Conservation (phyloP, 176 grass and related monocot species). For the Elymus sibiricus region DNA sequence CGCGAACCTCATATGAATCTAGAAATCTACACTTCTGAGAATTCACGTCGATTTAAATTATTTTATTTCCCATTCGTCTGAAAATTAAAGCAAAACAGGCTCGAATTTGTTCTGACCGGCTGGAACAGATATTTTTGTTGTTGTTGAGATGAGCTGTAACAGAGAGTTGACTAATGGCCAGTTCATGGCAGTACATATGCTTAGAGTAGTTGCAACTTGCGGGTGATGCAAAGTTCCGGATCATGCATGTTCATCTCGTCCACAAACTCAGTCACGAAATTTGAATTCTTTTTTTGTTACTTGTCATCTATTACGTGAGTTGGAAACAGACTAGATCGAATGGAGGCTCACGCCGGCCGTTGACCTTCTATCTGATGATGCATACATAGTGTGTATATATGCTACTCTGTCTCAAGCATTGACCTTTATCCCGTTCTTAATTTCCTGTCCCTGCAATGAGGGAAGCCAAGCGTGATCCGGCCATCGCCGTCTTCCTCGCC, state of each 20-base stretch:
- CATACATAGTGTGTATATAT: not conserved
- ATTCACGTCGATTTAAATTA: too few relatives aligned
- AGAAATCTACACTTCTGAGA: too few relatives aligned
- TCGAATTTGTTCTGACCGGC: not conserved
- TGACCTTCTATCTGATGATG: slow-evolving; percentile 15
- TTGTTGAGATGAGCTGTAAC: not conserved
- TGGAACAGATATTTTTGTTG: not conserved
- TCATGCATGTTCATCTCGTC: not conserved
- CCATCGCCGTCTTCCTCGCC: slow-evolving; percentile 2
- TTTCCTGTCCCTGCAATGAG: not conserved
- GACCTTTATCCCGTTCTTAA: not conserved
- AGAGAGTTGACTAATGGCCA: not conserved
- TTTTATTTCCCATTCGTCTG: too few relatives aligned
- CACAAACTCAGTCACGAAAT: not conserved
- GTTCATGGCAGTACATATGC: not conserved
- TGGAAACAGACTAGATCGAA: not conserved
- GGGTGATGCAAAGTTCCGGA: not conserved
- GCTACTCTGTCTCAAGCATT: not conserved
- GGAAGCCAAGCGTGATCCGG: not conserved
- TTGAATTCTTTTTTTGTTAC: not conserved
- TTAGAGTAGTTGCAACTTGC: not conserved
- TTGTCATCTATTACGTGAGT: not conserved
- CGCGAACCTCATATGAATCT: too few relatives aligned
- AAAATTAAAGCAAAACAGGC: not conserved
- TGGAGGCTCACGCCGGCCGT: not conserved